Evolutionary conservation across 1,139 yeast genomes (phyloP), one percentile per base, ranked within the genome.

Genomic region (Hanseniaspora uvarum): DNA sequence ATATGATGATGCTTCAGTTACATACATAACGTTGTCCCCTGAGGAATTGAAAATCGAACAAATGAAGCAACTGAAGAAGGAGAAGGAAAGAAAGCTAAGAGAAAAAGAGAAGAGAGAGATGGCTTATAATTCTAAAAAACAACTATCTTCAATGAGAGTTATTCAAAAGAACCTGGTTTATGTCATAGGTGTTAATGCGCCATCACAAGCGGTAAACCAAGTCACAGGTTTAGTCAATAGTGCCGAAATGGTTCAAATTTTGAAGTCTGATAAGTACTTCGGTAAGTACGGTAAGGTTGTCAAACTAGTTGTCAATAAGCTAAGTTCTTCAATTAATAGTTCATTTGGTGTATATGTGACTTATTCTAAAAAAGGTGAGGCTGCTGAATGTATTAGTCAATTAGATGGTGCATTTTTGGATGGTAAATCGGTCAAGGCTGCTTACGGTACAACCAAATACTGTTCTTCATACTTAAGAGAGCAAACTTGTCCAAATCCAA

Each of bases 401-500:
- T 86, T 94, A 54, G 98, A 94, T 68, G 97, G 97, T 1, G 84
- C 96, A 0, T 74, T 87, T 52, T 85, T 92, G 67, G 98, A 94
- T 65, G 97, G 97, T 5, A 79, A 86, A 66, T 72, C 80, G 58
- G 74, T 84, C 58, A 75, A 94, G 57, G 98, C 98, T 16, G 97
- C 98, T 0, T 95, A 89, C 68, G 99, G 99, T 64, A 94, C 98
- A 4, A 94, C 99, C 14, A 94, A 94, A 69, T 94, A 94, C 71
- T 94, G 99, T 68, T 87, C 96, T 16, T 84, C 95, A 1, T 94
- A 94, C 66, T 74, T 94, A 59, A 78, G 97, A 59, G 96, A 96
- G 40, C 95, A 87, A 67, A 83, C 94, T 21, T 94, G 99, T 70
- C 98, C 96, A 57, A 94, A 94, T 69, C 98, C 98, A 58, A 88